These are phyloP conservation scores for Lentinula lateritia DNA, from an alignment of 768 basidiomycete species.

Conservation along the genomic window DNA sequence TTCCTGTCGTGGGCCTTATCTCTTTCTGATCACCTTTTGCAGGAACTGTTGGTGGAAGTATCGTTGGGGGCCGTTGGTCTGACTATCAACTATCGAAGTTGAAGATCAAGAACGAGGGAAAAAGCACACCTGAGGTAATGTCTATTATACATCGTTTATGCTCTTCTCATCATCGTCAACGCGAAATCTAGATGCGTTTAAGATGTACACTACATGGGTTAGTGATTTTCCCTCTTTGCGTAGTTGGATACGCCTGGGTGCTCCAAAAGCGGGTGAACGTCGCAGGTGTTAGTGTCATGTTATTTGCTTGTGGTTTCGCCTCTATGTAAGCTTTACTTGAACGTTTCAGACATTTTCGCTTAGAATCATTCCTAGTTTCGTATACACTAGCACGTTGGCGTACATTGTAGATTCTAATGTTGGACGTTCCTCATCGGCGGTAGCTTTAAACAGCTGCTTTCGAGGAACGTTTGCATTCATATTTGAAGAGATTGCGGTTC, in stretches of 20 bases:
- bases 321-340: slow-evolving; percentile 49
- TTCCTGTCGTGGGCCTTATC: not conserved
- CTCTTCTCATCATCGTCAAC: not conserved
- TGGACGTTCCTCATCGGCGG: slow-evolving; percentile 72
- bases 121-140: slow-evolving; percentile 57
- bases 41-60: slow-evolving; percentile 48
- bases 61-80: slow-evolving; percentile 55
- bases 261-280: slow-evolving; percentile 57
- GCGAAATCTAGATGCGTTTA: slow-evolving; percentile 58
- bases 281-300: slow-evolving; percentile 60
- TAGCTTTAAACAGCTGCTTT: slow-evolving; percentile 72
- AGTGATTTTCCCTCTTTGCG: slow-evolving; percentile 51
- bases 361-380: slow-evolving; percentile 22
- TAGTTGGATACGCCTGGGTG: slow-evolving; percentile 74
- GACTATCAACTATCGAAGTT: slow-evolving; percentile 41
- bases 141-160: not conserved
- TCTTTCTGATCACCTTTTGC: not conserved
- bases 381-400: slow-evolving; percentile 43
- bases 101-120: slow-evolving; percentile 39
- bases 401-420: slow-evolving; percentile 86
- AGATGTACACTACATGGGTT: slow-evolving; percentile 56
- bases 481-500: slow-evolving; percentile 67
- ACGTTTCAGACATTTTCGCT: not conserved
- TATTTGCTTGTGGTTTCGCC: slow-evolving; percentile 72
- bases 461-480: slow-evolving; percentile 67